Conservation (phyloP, 2,329 filamentous ascomycete species). For the Phymatotrichopsis omnivora region DNA sequence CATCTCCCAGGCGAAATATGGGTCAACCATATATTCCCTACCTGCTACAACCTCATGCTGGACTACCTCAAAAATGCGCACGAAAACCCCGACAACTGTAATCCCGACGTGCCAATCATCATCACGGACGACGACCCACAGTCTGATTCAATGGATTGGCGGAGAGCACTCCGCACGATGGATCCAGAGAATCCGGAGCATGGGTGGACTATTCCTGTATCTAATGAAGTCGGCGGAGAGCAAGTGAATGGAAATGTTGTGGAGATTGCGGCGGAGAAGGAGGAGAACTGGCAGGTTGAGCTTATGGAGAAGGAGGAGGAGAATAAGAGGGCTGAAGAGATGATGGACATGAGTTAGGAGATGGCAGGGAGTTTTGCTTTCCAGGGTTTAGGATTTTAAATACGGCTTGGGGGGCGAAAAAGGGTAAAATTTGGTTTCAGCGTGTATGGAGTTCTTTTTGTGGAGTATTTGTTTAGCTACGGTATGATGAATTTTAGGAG, state of each 20-base stretch:
- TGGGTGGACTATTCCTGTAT: slow-evolving; percentile 12
- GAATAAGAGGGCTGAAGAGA: too few species aligned
- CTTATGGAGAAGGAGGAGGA: too few species aligned
- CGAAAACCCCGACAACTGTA: slow-evolving; percentile 18
- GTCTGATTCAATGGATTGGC: slow-evolving; percentile 20
- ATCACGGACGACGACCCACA: slow-evolving; percentile 14
- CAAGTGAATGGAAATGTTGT: too few species aligned
- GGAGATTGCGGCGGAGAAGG: background rate
- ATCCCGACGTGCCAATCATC: slow-evolving; percentile 22
- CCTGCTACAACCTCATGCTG: slow-evolving; percentile 12
- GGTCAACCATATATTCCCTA: slow-evolving; percentile 17
- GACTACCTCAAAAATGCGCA: slow-evolving; percentile 16
- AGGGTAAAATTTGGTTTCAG: too few species aligned
- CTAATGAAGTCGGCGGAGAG: too few species aligned
- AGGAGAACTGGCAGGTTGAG: background rate
- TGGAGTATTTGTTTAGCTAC: too few species aligned
- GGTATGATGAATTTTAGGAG: too few species aligned
- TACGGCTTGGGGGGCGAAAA: too few species aligned
- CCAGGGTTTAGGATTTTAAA: too few species aligned
- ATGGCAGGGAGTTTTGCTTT: too few species aligned
- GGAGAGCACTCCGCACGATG: slow-evolving; percentile 16
- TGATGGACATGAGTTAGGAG: too few species aligned
- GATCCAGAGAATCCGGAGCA: slow-evolving; percentile 6
- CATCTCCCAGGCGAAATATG: slow-evolving; percentile 4
- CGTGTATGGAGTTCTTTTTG: too few species aligned